Evolutionary conservation across 2,329 filamentous ascomycete species (phyloP), one percentile per base, ranked within the genome.

Genomic region (Colletotrichum musicola): DNA sequence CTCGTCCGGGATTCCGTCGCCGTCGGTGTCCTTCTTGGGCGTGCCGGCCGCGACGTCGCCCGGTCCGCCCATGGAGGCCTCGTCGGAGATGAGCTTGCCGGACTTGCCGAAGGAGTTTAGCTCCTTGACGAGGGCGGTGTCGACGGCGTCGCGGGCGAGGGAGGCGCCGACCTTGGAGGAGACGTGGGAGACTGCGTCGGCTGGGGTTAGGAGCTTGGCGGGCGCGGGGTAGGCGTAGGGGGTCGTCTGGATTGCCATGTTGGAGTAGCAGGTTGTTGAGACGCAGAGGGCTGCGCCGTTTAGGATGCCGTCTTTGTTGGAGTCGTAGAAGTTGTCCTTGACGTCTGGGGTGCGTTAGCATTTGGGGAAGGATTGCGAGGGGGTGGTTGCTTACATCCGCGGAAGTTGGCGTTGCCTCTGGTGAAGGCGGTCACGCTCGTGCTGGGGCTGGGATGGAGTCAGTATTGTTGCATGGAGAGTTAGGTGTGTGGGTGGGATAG

Each of bases 381-480:
- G 44, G 16, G 44, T 4, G 6, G 44, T 4, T n/a, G 12, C 44
- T 46, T 10, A 46, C 44, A 88, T 16, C 82, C 85, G 47, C 84
- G 83, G 76, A 87, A 88, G 57, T 84, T 83, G 2, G 75, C 78
- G 63, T 87, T 87, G n/a, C 86, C 85, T n/a, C 85, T 81, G 1
- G 84, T 87, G 70, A 87, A 88, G 0, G 84, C 83, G 1, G 83
- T 79, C 2, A 82, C 81, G 27, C 75, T 81, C 3, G 85, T 87
- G 53, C 78, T 82, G 0, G 85, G 86, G 0, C 86, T 35, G 9
- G 7, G 7, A 35, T 3, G 30, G 30, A 3, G 30, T 35, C 1
- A 35, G 27, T 30, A 3, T 9, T 35, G n/a, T 35, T 9, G 7
- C 4, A 5, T 10, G 6, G 6, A 10, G 30, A 35, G 7, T 35